Percentiles rank a stretch among this genome's conserved stretches.
These are phyloP conservation scores for Thermothielavioides terrestris DNA, from an alignment of 495 filamentous ascomycete genomes.

Conservation along the genomic window DNA sequence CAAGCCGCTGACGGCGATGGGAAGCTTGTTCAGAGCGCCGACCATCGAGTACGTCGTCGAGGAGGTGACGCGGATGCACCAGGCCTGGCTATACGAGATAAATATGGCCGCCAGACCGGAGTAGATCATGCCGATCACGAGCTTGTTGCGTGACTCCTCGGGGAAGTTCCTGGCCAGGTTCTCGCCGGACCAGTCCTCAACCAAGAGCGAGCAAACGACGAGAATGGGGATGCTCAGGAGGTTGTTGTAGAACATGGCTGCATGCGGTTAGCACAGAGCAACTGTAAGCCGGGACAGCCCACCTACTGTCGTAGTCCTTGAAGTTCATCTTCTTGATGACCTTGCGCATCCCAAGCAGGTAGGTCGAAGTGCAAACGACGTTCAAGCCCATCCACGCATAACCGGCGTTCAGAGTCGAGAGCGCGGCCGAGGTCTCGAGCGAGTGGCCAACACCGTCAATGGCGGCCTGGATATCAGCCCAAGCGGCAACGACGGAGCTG, in stretches of 20 bases:
- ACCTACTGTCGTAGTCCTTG: conserved; percentile 98
- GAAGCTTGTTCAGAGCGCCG: conserved; percentile 94
- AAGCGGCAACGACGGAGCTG: conserved; percentile 89
- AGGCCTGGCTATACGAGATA: conserved; percentile 97
- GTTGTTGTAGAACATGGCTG: conserved; percentile 99
- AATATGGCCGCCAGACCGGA: conserved; percentile 91
- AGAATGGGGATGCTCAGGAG: conserved; percentile 93
- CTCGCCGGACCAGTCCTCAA: conserved; percentile 83
- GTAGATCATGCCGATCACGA: conserved; percentile 83
- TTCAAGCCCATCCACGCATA: conserved; percentile 99
- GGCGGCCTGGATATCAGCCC: conserved; percentile 94
- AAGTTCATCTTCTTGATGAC: conserved; percentile 99
- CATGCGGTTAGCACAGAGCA: conserved; percentile 7
- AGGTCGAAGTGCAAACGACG: conserved; percentile 89
- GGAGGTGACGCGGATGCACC: conserved; percentile 95
- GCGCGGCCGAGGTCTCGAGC: conserved; percentile 57
- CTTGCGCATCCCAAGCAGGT: conserved; percentile 91
- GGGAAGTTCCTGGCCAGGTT: conserved; percentile 91
- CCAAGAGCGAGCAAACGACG: conserved; percentile 66
- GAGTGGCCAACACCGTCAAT: conserved; percentile 50
- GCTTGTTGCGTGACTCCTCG: conserved; percentile 56
- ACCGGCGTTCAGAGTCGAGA: conserved; percentile 88
- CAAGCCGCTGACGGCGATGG: conserved; percentile 81
- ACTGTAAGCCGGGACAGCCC: not conserved
- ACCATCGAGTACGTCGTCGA: conserved; percentile 99